Percentiles rank a stretch among this genome's conserved stretches.
Conservation (phyloP, 768 basidiomycete genomes). For the Tulasnella calospora region DNA sequence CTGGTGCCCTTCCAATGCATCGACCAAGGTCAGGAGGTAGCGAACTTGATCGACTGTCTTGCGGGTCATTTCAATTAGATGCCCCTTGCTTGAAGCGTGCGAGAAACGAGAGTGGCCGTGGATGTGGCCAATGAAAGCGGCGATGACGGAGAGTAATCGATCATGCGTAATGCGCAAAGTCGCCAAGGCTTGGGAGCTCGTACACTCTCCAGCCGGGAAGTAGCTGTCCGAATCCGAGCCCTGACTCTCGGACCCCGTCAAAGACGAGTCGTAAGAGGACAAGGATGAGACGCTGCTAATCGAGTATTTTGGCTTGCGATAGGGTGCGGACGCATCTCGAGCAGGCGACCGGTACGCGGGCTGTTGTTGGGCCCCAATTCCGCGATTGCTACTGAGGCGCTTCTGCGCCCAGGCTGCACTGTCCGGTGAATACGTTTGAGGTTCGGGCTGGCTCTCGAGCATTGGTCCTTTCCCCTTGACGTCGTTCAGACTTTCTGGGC, state of each 20-base stretch:
- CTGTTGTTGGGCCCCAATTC: not conserved
- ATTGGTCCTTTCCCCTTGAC: not conserved
- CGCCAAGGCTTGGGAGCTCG: slow-evolving; percentile 62
- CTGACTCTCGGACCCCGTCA: slow-evolving; percentile 38
- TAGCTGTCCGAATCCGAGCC: slow-evolving; percentile 55
- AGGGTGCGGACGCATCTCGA: slow-evolving; percentile 3
- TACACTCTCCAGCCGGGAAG: slow-evolving; percentile 71
- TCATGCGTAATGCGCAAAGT: slow-evolving; percentile 82
- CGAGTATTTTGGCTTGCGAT: slow-evolving; percentile 37
- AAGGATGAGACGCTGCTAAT: slow-evolving; percentile 67
- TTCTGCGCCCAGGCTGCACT: not conserved
- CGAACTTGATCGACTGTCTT: slow-evolving; percentile 93
- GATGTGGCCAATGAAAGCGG: slow-evolving; percentile 95
- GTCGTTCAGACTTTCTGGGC: not conserved
- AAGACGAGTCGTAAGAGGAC: slow-evolving; percentile 40
- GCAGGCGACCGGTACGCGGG: not conserved
- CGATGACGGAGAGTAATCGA: slow-evolving; percentile 85
- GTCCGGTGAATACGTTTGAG: not conserved
- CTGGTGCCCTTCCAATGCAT: slow-evolving; percentile 75
- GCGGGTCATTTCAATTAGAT: slow-evolving; percentile 90
- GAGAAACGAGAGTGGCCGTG: slow-evolving; percentile 86
- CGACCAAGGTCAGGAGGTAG: slow-evolving; percentile 84
- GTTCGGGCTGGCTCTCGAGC: not conserved
- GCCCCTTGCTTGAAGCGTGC: slow-evolving; percentile 89
- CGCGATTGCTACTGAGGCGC: not conserved